Conservation (phyloP, 1,284 basidiomycete genomes). For the Ustilago bromivora region DNA sequence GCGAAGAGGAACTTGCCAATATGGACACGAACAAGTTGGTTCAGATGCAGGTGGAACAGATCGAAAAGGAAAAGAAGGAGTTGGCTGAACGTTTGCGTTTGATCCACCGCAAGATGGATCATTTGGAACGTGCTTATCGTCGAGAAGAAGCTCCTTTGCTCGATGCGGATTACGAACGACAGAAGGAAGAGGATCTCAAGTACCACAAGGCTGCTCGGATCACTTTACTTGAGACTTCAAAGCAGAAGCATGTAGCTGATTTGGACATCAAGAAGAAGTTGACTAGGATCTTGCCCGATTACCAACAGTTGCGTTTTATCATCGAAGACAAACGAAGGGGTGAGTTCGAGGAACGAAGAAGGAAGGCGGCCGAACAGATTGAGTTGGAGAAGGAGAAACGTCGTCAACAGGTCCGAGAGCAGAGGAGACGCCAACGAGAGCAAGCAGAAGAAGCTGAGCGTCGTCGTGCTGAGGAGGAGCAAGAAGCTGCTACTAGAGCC, state of each 20-base stretch:
- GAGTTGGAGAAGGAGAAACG: slow-evolving; percentile 87
- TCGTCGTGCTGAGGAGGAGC: slow-evolving; percentile 57
- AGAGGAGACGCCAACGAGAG: slow-evolving; percentile 46
- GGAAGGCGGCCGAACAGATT: slow-evolving; percentile 78
- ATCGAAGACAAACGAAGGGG: slow-evolving; percentile 78
- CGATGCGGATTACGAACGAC: slow-evolving; percentile 85
- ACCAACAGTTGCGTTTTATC: slow-evolving; percentile 75
- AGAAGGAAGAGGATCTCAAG: slow-evolving; percentile 79
- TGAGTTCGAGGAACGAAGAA: slow-evolving; percentile 78
- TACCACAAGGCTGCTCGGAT: slow-evolving; percentile 74
- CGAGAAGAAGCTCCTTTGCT: slow-evolving; percentile 92
- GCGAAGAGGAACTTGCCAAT: slow-evolving; percentile 81
- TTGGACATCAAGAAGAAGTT: slow-evolving; percentile 84
- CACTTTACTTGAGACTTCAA: slow-evolving; percentile 74
- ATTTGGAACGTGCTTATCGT: slow-evolving; percentile 93
- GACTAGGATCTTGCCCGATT: slow-evolving; percentile 82
- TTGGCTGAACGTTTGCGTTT: slow-evolving; percentile 85
- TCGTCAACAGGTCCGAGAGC: slow-evolving; percentile 55
- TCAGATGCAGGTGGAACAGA: slow-evolving; percentile 78
- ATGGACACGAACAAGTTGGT: slow-evolving; percentile 90
- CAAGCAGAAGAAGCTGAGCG: slow-evolving; percentile 64
- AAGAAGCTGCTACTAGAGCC: slow-evolving; percentile 35
- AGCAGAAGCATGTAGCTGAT: slow-evolving; percentile 78
- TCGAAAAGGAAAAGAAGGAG: slow-evolving; percentile 97
- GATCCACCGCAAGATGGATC: slow-evolving; percentile 90